phyloP scores from a whole-genome alignment of 1,139 yeast genomes.

The Lodderomyces parapsilosis region DNA sequence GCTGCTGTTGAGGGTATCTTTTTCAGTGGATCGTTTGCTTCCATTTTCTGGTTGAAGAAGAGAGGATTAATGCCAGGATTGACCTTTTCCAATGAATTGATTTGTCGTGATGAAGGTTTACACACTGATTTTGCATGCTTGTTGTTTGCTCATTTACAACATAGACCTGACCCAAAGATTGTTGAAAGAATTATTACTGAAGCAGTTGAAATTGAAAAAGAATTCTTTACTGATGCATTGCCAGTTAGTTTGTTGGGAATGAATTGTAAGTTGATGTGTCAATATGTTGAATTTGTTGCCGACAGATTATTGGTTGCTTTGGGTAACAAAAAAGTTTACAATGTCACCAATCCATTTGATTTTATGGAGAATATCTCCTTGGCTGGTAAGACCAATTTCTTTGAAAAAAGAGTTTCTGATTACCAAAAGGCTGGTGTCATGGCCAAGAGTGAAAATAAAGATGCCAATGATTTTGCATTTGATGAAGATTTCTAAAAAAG shows the following conservation, averaged over 20 bases:
- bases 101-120: slow-evolving; percentile 97
- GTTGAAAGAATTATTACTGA: slow-evolving; percentile 87
- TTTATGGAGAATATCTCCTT: slow-evolving; percentile 98
- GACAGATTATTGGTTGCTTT: slow-evolving; percentile 87
- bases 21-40: slow-evolving; percentile 97
- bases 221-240: slow-evolving; percentile 89
- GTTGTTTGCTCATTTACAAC: slow-evolving; percentile 85
- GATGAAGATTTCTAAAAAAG: slow-evolving; percentile 46
- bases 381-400: slow-evolving; percentile 98
- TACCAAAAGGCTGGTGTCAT: slow-evolving; percentile 99
- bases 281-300: slow-evolving; percentile 96
- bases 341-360: slow-evolving; percentile 91
- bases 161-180: slow-evolving; percentile 78
- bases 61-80: slow-evolving; percentile 98
- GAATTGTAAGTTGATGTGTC: slow-evolving; percentile 91
- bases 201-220: slow-evolving; percentile 93
- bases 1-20: slow-evolving; percentile 99
- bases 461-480: slow-evolving; percentile 38
- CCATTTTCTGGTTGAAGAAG: slow-evolving; percentile 97
- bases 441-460: slow-evolving; percentile 46
- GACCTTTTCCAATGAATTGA: slow-evolving; percentile 93
- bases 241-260: slow-evolving; percentile 91
- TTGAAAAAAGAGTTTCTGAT: slow-evolving; percentile 98
- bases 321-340: slow-evolving; percentile 87
- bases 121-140: slow-evolving; percentile 98